These are phyloP conservation scores for Jaltomata sinuosa DNA, from an alignment of 257 asterid genomes.

Conservation along the genomic window DNA sequence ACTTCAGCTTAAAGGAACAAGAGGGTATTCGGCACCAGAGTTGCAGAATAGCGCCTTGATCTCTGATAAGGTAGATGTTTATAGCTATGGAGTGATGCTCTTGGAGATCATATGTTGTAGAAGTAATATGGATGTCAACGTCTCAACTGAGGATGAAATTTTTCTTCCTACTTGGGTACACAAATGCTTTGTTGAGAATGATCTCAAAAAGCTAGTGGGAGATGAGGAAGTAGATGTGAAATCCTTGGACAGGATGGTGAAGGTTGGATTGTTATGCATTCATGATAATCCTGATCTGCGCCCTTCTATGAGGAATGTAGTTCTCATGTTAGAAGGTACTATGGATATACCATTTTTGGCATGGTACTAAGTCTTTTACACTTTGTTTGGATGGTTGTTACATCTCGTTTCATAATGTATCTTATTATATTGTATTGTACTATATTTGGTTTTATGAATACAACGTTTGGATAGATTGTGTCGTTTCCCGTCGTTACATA, in stretches of 20 bases:
- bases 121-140: conserved; percentile 5
- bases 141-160: conserved; percentile 2
- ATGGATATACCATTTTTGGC: conserved; percentile 10
- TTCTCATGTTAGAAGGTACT: conserved; percentile 22
- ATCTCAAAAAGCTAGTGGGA: conserved; percentile 3
- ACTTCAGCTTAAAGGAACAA: background rate
- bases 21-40: conserved; percentile 21
- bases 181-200: conserved; percentile 2
- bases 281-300: conserved; percentile 14
- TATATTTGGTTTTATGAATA: background rate
- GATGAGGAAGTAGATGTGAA: conserved; percentile 12
- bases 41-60: conserved; percentile 1
- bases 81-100: conserved; percentile 15
- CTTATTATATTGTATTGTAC: background rate
- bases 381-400: background rate
- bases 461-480: background rate
- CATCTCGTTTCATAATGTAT: background rate
- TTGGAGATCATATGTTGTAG: conserved; percentile 18
- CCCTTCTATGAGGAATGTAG: conserved; percentile 16
- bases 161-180: conserved; percentile 10
- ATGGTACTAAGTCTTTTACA: background rate
- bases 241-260: conserved; percentile 13
- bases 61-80: conserved; percentile 20
- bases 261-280: conserved; percentile 19
- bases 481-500: background rate